phyloP scores from a whole-genome alignment of 2,329 filamentous ascomycete genomes.

The Amylocarpus encephaloides region DNA sequence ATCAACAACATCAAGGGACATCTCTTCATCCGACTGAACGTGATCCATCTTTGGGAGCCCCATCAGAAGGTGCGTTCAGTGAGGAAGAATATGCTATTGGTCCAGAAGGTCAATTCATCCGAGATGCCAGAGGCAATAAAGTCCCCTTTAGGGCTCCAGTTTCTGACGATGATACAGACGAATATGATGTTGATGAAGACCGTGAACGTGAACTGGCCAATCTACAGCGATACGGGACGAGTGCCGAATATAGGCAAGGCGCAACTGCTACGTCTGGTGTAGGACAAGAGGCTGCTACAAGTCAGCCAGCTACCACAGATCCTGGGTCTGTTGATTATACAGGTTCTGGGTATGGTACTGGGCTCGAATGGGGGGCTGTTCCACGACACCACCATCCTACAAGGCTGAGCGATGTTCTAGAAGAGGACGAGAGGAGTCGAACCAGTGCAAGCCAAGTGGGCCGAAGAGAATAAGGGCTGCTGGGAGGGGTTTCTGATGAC shows the following conservation, averaged over 20 bases:
- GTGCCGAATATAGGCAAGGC: slow-evolving; percentile 25
- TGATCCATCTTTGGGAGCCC: slow-evolving; percentile 37
- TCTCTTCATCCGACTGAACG: slow-evolving; percentile 33
- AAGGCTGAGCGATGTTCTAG: slow-evolving; percentile 79
- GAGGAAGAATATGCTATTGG: slow-evolving; percentile 68
- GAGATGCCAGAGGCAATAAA: slow-evolving; percentile 54
- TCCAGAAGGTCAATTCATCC: slow-evolving; percentile 52
- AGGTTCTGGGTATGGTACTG: slow-evolving; percentile 57
- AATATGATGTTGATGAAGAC: slow-evolving; percentile 44
- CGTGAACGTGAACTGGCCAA: slow-evolving; percentile 25
- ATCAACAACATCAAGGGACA: slow-evolving; percentile 38
- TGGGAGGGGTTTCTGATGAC: no score
- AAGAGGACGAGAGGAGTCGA: slow-evolving; percentile 74
- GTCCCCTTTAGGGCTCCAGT: slow-evolving; percentile 42
- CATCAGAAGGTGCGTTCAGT: slow-evolving; percentile 53
- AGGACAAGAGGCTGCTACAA: slow-evolving; percentile 11
- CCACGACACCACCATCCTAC: slow-evolving; percentile 83
- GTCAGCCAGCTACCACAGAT: slow-evolving; percentile 13
- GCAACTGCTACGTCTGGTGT: slow-evolving; percentile 14
- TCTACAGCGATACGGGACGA: slow-evolving; percentile 21
- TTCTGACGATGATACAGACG: slow-evolving; percentile 49
- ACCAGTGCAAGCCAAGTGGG: slow-evolving; percentile 48
- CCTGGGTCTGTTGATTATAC: slow-evolving; percentile 51
- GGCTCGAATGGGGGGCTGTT: slow-evolving; percentile 68
- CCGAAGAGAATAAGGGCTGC: slow-evolving; percentile 11